Conservation (phyloP, 495 filamentous ascomycete species). For the Chlorociboria aeruginascens region DNA sequence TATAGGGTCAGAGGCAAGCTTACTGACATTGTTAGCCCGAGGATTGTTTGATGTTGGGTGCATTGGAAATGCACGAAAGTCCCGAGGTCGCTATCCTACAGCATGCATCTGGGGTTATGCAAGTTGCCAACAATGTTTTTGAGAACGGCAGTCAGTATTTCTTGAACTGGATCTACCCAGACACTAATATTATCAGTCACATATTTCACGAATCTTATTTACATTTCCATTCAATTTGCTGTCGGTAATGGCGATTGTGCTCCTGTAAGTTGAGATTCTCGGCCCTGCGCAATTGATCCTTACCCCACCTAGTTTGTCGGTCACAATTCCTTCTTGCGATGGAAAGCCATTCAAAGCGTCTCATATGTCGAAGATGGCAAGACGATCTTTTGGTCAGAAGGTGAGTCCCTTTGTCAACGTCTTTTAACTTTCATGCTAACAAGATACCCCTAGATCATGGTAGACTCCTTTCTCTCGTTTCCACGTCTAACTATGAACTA, state of each 20-base stretch:
- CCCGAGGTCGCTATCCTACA: constrained; percentile 62
- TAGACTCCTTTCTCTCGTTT: too few species aligned
- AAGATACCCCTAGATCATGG: too few species aligned
- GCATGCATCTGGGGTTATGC: constrained; percentile 58
- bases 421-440: too few species aligned
- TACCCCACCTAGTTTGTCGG: constrained; percentile 36
- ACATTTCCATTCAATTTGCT: constrained; percentile 53
- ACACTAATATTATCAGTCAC: constrained; percentile 27
- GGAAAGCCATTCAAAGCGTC: constrained; percentile 59
- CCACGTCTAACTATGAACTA: too few species aligned
- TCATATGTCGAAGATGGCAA: constrained; percentile 35
- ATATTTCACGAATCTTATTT: constrained; percentile 65
- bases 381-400: constrained; percentile 51
- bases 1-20: not conserved
- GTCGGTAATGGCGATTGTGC: constrained; percentile 49
- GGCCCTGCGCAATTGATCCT: not conserved
- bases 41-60: constrained; percentile 55
- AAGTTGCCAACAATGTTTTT: constrained; percentile 47
- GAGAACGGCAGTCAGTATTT: constrained; percentile 32
- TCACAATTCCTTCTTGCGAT: constrained; percentile 61
- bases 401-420: constrained; percentile 13
- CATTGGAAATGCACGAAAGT: constrained; percentile 55
- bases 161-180: too few species aligned
- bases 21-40: constrained; percentile 20
- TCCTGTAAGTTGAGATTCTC: not conserved